A percentile compares a stretch with the other conserved stretches of the same genome.
phyloP scores from a whole-genome alignment of 2,329 filamentous ascomycete species.

The Penicillium crustosum region DNA sequence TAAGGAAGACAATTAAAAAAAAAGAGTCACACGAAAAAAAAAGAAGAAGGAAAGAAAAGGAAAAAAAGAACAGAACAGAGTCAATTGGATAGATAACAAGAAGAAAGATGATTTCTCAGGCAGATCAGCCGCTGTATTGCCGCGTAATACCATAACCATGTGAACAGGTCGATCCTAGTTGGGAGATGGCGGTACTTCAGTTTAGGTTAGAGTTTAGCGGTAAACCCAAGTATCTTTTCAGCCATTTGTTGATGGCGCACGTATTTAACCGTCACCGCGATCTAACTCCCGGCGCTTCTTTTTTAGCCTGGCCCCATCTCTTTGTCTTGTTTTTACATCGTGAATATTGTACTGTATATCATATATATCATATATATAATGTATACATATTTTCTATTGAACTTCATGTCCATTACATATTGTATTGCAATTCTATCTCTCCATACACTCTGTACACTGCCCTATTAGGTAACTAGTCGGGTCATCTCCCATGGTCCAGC shows the following conservation, averaged over 20 bases:
- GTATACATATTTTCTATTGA: not conserved
- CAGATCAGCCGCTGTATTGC: constrained; percentile 24
- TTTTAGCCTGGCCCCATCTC: constrained; percentile 26
- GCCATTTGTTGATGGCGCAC: constrained; percentile 1
- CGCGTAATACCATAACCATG: constrained; percentile 11
- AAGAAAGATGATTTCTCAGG: constrained; percentile 18
- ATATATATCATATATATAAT: not conserved
- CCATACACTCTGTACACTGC: too few species aligned
- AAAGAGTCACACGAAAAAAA: constrained; percentile 4
- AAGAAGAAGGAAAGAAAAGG: constrained; percentile 9
- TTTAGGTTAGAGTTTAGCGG: not conserved
- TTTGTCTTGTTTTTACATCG: constrained; percentile 1
- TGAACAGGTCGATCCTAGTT: constrained; percentile 15
- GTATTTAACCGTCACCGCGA: constrained; percentile 19
- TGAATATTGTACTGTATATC: too few species aligned
- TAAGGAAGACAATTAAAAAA: constrained; percentile 1
- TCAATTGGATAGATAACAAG: constrained; percentile 12
- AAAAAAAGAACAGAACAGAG: constrained; percentile 11
- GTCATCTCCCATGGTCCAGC: constrained; percentile 12
- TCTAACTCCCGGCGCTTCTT: constrained; percentile 26
- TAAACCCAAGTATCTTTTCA: constrained; percentile 10
- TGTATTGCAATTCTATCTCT: not conserved
- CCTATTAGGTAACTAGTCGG: not conserved
- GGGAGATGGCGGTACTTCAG: not conserved
- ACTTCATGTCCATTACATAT: not conserved